Evolutionary conservation across 768 basidiomycete species (phyloP).

Genomic region (Russula compacta): DNA sequence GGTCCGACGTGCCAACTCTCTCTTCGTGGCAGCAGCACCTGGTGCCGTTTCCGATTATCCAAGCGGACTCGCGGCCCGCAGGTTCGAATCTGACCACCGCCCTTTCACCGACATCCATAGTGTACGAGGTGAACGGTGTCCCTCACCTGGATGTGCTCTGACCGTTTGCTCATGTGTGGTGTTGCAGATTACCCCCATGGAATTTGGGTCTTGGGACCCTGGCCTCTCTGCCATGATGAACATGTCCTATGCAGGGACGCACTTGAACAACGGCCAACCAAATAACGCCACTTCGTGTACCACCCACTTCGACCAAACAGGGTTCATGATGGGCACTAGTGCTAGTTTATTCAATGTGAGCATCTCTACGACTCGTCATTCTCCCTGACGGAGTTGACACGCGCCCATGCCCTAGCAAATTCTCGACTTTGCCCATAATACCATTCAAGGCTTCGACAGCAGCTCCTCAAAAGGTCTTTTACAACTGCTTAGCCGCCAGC

Average conservation of each 20-base stretch:
- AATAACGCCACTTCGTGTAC: constrained; percentile 52
- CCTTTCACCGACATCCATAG: constrained; percentile 36
- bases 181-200: constrained; percentile 47
- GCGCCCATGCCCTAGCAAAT: constrained; percentile 33
- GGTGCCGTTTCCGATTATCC: constrained; percentile 61
- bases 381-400: background rate
- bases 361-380: background rate
- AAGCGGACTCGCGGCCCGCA: constrained; percentile 44
- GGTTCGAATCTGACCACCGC: constrained; percentile 35
- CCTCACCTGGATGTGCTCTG: background rate
- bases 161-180: background rate
- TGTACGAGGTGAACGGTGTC: constrained; percentile 45
- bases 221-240: constrained; percentile 62
- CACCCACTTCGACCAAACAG: constrained; percentile 63
- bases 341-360: constrained; percentile 58
- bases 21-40: constrained; percentile 40
- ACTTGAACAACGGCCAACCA: constrained; percentile 47
- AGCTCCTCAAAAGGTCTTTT: constrained; percentile 35
- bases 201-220: constrained; percentile 70
- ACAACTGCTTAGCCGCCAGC: constrained; percentile 40
- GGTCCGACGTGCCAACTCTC: constrained; percentile 47
- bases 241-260: constrained; percentile 54
- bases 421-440: constrained; percentile 37
- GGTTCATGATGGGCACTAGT: constrained; percentile 69
- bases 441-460: constrained; percentile 32